These are phyloP conservation scores for Colletotrichum sp. DNA, from an alignment of 2,329 filamentous ascomycete species.

Conservation along the genomic window DNA sequence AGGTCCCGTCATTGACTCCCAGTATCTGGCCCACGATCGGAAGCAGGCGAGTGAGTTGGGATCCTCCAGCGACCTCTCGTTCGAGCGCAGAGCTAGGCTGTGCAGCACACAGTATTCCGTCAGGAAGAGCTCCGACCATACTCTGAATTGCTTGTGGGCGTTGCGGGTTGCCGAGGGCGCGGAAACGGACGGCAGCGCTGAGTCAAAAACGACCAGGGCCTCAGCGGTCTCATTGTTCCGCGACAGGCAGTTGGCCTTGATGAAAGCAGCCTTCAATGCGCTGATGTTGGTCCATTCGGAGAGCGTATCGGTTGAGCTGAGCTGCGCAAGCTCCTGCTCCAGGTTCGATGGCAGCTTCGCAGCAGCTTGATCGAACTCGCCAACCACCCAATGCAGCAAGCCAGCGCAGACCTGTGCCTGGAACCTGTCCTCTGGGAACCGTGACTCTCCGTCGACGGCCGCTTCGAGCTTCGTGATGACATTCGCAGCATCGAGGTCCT, in stretches of 20 bases:
- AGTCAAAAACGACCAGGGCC: slow-evolving; percentile 70
- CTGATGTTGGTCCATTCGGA: slow-evolving; percentile 85
- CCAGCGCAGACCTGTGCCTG: slow-evolving; percentile 85
- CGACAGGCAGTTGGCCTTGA: slow-evolving; percentile 71
- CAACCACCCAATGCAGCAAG: slow-evolving; percentile 82
- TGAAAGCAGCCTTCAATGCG: slow-evolving; percentile 77
- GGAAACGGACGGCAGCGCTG: slow-evolving; percentile 68
- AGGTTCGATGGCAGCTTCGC: slow-evolving; percentile 68
- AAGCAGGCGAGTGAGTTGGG: slow-evolving; percentile 61
- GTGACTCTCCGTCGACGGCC: slow-evolving; percentile 63
- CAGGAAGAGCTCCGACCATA: slow-evolving; percentile 81
- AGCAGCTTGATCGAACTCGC: slow-evolving; percentile 69
- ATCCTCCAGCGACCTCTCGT: slow-evolving; percentile 55
- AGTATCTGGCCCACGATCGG: slow-evolving; percentile 74
- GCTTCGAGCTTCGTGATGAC: slow-evolving; percentile 56
- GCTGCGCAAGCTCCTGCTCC: slow-evolving; percentile 55
- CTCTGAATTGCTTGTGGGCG: slow-evolving; percentile 69
- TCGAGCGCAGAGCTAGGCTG: slow-evolving; percentile 61
- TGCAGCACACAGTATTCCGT: slow-evolving; percentile 77
- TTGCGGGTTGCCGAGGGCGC: slow-evolving; percentile 54
- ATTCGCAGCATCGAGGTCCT: slow-evolving; percentile 49
- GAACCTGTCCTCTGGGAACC: slow-evolving; percentile 64
- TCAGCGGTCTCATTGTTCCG: slow-evolving; percentile 55
- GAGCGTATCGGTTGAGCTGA: slow-evolving; percentile 57
- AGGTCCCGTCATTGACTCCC: slow-evolving; percentile 56